Percentiles rank a stretch among this genome's conserved stretches.
Evolutionary conservation across 495 filamentous ascomycete species (phyloP).

Genomic region (Annulohypoxylon nitens): DNA sequence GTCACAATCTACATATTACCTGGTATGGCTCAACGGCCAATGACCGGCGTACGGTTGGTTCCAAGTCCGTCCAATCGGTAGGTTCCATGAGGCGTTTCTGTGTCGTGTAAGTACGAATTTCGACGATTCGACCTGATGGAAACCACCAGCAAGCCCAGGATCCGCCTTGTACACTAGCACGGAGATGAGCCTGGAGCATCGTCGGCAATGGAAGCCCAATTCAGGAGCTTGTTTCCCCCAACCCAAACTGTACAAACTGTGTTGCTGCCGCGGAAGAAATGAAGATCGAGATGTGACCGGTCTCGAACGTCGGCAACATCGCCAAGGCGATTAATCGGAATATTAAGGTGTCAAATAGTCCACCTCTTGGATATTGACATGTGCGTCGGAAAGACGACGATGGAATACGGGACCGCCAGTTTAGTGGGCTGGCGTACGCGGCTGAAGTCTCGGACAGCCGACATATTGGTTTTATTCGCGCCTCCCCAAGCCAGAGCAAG

Average conservation of each 20-base stretch:
- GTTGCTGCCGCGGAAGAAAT: slow-evolving; percentile 11
- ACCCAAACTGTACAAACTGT: not conserved
- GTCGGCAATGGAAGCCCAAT: slow-evolving; percentile 13
- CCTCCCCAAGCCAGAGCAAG: slow-evolving; percentile 19
- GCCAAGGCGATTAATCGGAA: slow-evolving; percentile 17
- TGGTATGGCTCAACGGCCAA: slow-evolving; percentile 26
- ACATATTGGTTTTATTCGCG: slow-evolving; percentile 22
- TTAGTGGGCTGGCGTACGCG: slow-evolving; percentile 20
- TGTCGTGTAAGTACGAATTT: slow-evolving; percentile 20
- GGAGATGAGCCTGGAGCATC: slow-evolving; percentile 23
- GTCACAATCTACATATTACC: slow-evolving; percentile 35
- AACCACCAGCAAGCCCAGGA: slow-evolving; percentile 25
- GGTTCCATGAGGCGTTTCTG: slow-evolving; percentile 44
- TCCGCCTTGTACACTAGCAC: slow-evolving; percentile 32
- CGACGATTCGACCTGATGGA: slow-evolving; percentile 25
- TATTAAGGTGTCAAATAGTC: slow-evolving; percentile 25
- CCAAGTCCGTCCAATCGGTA: slow-evolving; percentile 37
- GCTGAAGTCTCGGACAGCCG: slow-evolving; percentile 41
- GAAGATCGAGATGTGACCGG: slow-evolving; percentile 5
- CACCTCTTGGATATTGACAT: slow-evolving; percentile 23
- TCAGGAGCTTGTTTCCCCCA: not conserved
- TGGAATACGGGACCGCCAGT: slow-evolving; percentile 13
- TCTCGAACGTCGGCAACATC: slow-evolving; percentile 15
- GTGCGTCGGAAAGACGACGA: slow-evolving; percentile 34
- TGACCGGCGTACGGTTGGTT: slow-evolving; percentile 23